phyloP scores from a whole-genome alignment of 2,329 filamentous ascomycete species.

The Fusarium palustre region DNA sequence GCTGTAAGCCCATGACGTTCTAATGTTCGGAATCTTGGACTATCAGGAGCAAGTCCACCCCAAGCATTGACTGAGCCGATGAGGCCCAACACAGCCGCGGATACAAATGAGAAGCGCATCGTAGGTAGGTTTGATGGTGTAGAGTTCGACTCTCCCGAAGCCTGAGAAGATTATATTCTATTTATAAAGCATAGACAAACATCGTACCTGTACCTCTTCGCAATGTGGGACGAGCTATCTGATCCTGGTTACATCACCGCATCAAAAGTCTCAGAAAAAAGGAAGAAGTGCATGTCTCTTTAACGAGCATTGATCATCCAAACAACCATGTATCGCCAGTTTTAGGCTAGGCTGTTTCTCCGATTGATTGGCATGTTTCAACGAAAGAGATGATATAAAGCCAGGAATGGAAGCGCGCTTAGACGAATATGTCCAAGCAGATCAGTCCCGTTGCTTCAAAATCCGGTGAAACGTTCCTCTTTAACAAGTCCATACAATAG shows the following conservation, averaged over 20 bases:
- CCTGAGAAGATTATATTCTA: constrained; percentile 1
- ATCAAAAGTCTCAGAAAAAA: constrained; percentile 22
- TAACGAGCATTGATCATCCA: constrained; percentile 21
- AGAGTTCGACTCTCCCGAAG: background rate
- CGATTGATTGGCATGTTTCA: constrained; percentile 23
- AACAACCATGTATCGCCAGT: constrained; percentile 6
- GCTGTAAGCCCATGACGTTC: constrained; percentile 22
- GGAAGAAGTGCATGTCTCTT: constrained; percentile 7
- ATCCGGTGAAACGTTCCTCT: constrained; percentile 27
- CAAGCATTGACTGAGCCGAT: constrained; percentile 30
- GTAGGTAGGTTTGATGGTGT: background rate
- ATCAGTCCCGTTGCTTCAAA: constrained; percentile 22
- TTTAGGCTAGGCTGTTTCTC: constrained; percentile 20
- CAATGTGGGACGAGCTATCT: constrained; percentile 22
- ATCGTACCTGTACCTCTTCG: background rate
- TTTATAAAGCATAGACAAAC: constrained; percentile 12
- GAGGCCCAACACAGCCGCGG: constrained; percentile 33
- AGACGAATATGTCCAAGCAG: constrained; percentile 14
- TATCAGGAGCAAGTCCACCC: constrained; percentile 32
- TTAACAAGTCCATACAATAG: background rate
- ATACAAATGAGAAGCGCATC: constrained; percentile 41
- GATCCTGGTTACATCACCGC: constrained; percentile 30
- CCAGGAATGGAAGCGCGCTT: constrained; percentile 18
- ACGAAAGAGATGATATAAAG: constrained; percentile 5
- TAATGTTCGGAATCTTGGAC: constrained; percentile 34